Conservation (phyloP, 768 basidiomycete genomes). For the Rhodotorula graminis region DNA sequence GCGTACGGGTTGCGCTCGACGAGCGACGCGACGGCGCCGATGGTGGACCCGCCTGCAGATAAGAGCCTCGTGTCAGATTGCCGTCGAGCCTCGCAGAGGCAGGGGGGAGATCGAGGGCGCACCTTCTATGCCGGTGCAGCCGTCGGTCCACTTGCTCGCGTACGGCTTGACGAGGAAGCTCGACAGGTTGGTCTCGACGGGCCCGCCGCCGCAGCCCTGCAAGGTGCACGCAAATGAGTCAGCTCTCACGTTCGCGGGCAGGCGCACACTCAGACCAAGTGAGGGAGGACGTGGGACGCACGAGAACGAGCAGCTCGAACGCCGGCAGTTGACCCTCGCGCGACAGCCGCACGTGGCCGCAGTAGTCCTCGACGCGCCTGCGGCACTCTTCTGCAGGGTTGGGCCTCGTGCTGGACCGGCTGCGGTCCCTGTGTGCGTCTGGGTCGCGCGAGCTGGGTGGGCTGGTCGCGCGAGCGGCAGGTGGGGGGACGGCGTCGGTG, state of each 20-base stretch:
- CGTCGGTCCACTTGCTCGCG: constrained; percentile 66
- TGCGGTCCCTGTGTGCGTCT: too few species aligned
- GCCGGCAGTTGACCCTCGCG: constrained; percentile 1
- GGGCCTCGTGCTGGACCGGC: too few species aligned
- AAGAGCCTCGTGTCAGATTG: background rate
- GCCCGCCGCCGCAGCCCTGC: constrained; percentile 75
- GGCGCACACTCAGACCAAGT: background rate
- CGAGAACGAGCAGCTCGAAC: constrained; percentile 48
- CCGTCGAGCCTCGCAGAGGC: background rate
- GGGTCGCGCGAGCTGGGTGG: too few species aligned
- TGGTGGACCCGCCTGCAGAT: constrained; percentile 65
- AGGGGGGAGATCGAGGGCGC: constrained; percentile 36
- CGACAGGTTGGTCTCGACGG: constrained; percentile 80
- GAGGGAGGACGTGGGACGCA: background rate
- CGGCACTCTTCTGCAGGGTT: background rate
- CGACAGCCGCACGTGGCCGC: background rate
- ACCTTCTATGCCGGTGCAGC: constrained; percentile 74
- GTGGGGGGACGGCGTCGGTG: too few species aligned
- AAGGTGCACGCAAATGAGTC: background rate
- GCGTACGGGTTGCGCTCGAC: constrained; percentile 55
- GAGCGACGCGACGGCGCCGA: constrained; percentile 67
- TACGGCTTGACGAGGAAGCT: constrained; percentile 81
- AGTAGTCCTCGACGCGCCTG: background rate
- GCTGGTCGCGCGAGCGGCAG: too few species aligned
- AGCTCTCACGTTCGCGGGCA: too few species aligned